A percentile compares a stretch with the other conserved stretches of the same genome.
These are phyloP conservation scores for Heliamphora pulchella DNA, from an alignment of 179 eudicot species.

Conservation along the genomic window DNA sequence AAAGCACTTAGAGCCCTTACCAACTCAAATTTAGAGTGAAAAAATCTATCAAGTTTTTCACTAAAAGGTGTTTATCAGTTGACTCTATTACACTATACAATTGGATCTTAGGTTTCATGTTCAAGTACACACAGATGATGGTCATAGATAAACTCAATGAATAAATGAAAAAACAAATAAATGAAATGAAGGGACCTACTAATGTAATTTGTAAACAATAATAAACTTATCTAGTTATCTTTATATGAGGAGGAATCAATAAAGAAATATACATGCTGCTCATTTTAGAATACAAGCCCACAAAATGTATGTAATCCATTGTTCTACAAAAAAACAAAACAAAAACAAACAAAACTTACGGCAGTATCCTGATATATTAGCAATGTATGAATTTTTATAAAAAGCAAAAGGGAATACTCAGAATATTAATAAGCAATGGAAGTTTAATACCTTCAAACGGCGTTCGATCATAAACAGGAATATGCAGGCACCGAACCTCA, in stretches of 20 bases:
- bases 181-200: no score
- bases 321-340: no score
- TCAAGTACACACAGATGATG: no score
- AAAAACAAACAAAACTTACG: no score
- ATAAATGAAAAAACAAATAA: no score
- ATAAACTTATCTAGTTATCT: no score
- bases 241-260: no score
- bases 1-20: not conserved
- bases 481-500: conserved; percentile 69
- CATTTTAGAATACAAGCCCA: no score
- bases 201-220: no score
- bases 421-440: not conserved
- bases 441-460: conserved; percentile 55
- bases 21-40: not conserved
- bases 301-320: no score
- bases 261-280: no score
- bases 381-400: not conserved
- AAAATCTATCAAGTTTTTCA: not conserved
- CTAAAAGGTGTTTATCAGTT: not conserved
- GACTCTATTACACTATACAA: not conserved
- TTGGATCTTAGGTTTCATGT: not conserved
- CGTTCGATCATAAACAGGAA: conserved; percentile 73
- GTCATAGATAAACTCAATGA: not conserved
- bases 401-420: not conserved
- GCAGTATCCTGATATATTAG: not conserved